phyloP scores from a whole-genome alignment of 805 yeast genomes.

The Yamadazyma sp. region DNA sequence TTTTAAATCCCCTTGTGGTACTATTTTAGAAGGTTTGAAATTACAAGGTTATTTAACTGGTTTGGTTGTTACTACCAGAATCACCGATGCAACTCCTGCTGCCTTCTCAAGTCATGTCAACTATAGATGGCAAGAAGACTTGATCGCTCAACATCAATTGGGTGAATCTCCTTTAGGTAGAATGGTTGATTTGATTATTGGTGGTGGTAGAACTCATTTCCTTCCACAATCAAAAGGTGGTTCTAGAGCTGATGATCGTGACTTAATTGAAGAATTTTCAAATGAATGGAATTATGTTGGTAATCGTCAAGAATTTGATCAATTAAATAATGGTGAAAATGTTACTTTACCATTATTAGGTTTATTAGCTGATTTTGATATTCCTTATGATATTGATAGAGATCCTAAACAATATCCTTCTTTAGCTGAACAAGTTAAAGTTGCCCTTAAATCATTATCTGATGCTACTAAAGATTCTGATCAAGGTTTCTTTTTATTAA shows the following conservation, averaged over 20 bases:
- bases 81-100: conserved; percentile 95
- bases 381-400: conserved; percentile 83
- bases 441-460: conserved; percentile 67
- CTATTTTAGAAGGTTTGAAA: conserved; percentile 84
- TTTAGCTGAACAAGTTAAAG: conserved; percentile 69
- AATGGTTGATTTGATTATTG: conserved; percentile 77
- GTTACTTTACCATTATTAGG: conserved; percentile 74
- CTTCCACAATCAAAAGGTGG: conserved; percentile 57
- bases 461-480: conserved; percentile 70
- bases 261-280: conserved; percentile 63
- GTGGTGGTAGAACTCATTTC: conserved; percentile 89
- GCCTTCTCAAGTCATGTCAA: conserved; percentile 78
- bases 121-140: conserved; percentile 71
- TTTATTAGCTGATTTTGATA: conserved; percentile 68
- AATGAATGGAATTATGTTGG: conserved; percentile 58
- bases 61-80: conserved; percentile 84
- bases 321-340: conserved; percentile 50
- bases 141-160: conserved; percentile 82
- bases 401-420: conserved; percentile 62
- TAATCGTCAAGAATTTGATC: conserved; percentile 56
- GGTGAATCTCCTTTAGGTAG: conserved; percentile 76
- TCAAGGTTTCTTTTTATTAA: conserved; percentile 77
- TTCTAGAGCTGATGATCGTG: conserved; percentile 65
- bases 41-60: conserved; percentile 79
- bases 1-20: conserved; percentile 70